A percentile compares a stretch with the other conserved stretches of the same genome.
phyloP scores from a whole-genome alignment of 495 filamentous ascomycete species.

The Penicillium macrosclerotiorum region DNA sequence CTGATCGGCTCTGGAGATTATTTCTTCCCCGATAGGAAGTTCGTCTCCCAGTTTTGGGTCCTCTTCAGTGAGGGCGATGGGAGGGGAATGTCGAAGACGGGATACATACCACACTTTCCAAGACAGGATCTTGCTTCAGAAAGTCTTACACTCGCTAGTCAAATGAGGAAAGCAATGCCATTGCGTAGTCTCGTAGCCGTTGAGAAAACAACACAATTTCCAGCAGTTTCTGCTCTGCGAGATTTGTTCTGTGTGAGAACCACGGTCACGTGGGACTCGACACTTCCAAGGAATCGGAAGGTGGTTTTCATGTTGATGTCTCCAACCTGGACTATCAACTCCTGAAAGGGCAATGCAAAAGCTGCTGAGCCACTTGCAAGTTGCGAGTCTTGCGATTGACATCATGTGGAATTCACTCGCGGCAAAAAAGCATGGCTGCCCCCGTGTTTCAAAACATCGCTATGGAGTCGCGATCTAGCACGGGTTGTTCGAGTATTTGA shows the following conservation, averaged over 20 bases:
- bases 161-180: too few species aligned
- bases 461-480: too few species aligned
- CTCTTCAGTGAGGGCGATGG: slow-evolving; percentile 66
- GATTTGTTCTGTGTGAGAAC: background rate
- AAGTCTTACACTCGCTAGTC: too few species aligned
- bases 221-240: too few species aligned
- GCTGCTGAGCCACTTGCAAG: background rate
- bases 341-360: too few species aligned
- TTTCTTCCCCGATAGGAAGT: slow-evolving; percentile 65
- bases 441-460: too few species aligned
- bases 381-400: too few species aligned
- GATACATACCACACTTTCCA: slow-evolving; percentile 43
- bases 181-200: too few species aligned
- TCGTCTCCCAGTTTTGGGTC: slow-evolving; percentile 58
- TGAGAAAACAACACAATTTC: too few species aligned
- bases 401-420: slow-evolving; percentile 13
- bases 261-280: background rate
- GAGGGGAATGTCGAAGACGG: slow-evolving; percentile 66
- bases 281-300: background rate
- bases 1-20: slow-evolving; percentile 58
- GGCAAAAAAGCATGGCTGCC: background rate
- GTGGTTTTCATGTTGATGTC: too few species aligned
- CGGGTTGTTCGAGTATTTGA: too few species aligned
- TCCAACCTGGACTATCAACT: too few species aligned
- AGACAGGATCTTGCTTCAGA: background rate